Evolutionary conservation across 2,329 filamentous ascomycete species (phyloP).

Genomic region (Emergomyces pasteurianus): DNA sequence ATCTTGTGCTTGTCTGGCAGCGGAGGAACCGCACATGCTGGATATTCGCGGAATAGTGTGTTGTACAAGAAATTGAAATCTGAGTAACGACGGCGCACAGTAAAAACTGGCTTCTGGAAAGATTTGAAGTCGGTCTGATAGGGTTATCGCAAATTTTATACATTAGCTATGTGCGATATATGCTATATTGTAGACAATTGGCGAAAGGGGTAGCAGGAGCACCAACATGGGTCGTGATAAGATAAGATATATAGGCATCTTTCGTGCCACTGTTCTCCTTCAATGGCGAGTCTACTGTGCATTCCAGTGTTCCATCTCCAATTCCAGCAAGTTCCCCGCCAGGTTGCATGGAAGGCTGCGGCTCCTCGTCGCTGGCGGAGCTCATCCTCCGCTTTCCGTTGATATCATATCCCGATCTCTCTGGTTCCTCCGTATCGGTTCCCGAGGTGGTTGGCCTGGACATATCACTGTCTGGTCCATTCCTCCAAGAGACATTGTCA

Average conservation of each 20-base stretch:
- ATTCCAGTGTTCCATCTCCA: slow-evolving; percentile 65
- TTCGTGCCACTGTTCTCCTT: slow-evolving; percentile 97
- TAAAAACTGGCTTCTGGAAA: slow-evolving; percentile 70
- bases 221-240: slow-evolving; percentile 76
- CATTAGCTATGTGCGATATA: not conserved
- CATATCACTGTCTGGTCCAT: slow-evolving; percentile 42
- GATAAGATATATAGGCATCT: slow-evolving; percentile 90
- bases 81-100: slow-evolving; percentile 82
- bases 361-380: slow-evolving; percentile 33
- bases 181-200: not conserved
- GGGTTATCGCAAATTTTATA: not conserved
- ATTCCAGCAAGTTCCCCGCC: slow-evolving; percentile 52
- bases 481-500: slow-evolving; percentile 68
- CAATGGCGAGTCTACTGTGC: slow-evolving; percentile 67
- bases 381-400: slow-evolving; percentile 40
- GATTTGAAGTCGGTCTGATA: slow-evolving; percentile 83
- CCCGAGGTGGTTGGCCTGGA: slow-evolving; percentile 31
- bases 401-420: slow-evolving; percentile 22
- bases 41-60: slow-evolving; percentile 73
- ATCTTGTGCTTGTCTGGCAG: slow-evolving; percentile 98
- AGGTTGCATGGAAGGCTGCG: slow-evolving; percentile 36
- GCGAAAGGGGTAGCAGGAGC: not conserved
- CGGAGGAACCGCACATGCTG: slow-evolving; percentile 83
- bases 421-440: slow-evolving; percentile 28
- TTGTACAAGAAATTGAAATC: slow-evolving; percentile 97